phyloP scores from a whole-genome alignment of 2,329 filamentous ascomycete species.

The Arthrobotrys entomopaga region DNA sequence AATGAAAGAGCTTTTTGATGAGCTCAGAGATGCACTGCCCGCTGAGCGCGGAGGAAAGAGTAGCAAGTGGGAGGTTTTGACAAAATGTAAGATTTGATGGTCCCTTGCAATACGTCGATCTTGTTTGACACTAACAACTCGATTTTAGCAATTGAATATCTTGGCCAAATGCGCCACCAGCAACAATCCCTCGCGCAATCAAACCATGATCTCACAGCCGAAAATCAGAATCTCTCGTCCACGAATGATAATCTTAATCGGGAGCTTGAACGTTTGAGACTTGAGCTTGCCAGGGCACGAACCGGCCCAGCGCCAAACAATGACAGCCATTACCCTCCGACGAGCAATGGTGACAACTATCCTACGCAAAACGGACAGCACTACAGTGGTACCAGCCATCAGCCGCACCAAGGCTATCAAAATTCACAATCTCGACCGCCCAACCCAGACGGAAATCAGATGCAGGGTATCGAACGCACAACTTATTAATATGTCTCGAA shows the following conservation, averaged over 20 bases:
- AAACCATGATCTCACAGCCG: conserved; percentile 50
- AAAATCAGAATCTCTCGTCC: conserved; percentile 53
- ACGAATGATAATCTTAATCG: conserved; percentile 54
- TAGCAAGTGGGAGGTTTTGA: conserved; percentile 89
- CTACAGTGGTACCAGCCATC: conserved; percentile 50
- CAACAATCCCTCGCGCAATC: conserved; percentile 53
- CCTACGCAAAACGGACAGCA: conserved; percentile 45
- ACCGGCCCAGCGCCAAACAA: conserved; percentile 9
- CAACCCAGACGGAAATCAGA: conserved; percentile 55
- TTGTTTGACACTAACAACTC: no score
- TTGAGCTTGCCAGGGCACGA: conserved; percentile 42
- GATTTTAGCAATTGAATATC: conserved; percentile 58
- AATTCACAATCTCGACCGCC: conserved; percentile 29
- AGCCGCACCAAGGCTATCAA: conserved; percentile 48
- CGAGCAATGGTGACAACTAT: conserved; percentile 12
- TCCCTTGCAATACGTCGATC: no score
- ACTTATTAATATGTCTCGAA: conserved; percentile 24
- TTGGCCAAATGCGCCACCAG: conserved; percentile 57
- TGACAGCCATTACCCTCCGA: conserved; percentile 19
- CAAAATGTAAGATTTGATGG: conserved; percentile 73
- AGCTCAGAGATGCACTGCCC: conserved; percentile 79
- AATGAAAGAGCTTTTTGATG: conserved; percentile 88
- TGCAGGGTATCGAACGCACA: conserved; percentile 59
- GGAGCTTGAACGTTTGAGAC: conserved; percentile 57
- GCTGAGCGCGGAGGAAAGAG: conserved; percentile 84